Conservation (phyloP, 345 rosid genomes). For the Geranium rotundifolium region DNA sequence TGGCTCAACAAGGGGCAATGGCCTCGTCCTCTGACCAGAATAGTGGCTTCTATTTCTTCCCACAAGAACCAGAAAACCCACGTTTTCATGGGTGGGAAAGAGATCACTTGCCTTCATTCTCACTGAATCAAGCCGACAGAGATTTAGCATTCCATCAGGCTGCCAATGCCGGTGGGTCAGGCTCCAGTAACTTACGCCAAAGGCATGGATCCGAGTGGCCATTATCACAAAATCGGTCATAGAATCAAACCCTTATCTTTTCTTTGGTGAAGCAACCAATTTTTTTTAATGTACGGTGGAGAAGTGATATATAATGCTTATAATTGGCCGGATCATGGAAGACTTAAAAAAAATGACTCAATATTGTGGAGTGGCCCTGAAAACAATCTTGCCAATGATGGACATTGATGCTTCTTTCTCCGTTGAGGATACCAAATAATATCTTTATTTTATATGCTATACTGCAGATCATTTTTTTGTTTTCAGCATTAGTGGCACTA, state of each 20-base stretch:
- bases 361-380: conserved; percentile 33
- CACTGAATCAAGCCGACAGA: conserved; percentile 52
- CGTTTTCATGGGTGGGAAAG: conserved; percentile 66
- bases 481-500: no score
- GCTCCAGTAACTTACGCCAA: conserved; percentile 50
- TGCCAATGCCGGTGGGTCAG: not conserved
- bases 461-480: no score
- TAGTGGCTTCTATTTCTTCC: conserved; percentile 57
- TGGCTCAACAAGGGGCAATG: conserved; percentile 40
- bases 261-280: conserved; percentile 6
- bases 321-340: conserved; percentile 14
- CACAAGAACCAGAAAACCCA: conserved; percentile 43
- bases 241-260: conserved; percentile 15
- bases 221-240: conserved; percentile 45
- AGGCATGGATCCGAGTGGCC: conserved; percentile 67
- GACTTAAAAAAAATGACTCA: no score
- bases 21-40: conserved; percentile 66
- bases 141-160: conserved; percentile 43
- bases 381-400: conserved; percentile 9
- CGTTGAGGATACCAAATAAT: no score
- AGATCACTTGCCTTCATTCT: conserved; percentile 47
- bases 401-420: not conserved
- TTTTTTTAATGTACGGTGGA: conserved; percentile 39
- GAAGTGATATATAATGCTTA: conserved; percentile 29
- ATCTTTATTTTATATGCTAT: not conserved